Base-by-base conservation (phyloP, 208 protist genomes). In the Leishmania gerbilli region DNA sequence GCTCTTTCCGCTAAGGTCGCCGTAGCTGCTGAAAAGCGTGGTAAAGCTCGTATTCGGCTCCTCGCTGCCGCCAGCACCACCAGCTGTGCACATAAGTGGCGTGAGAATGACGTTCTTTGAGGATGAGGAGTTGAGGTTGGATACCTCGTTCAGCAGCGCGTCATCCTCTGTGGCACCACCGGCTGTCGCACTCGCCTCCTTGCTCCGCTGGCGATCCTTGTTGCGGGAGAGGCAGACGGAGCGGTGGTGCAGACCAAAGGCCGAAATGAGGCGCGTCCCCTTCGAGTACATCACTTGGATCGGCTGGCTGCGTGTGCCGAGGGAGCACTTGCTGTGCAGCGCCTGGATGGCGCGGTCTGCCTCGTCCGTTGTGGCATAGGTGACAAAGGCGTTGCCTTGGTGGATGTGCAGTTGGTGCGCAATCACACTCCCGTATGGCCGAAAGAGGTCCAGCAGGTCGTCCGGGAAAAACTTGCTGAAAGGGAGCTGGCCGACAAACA, bases 211-310 rank as follows among this genome's bases (percentile, higher is more conserved):
- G 17, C 81, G 81, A 13, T 84, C 76, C 60, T 79, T 80, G 76
- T 84, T 84, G 76, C 74, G 81, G 19, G 81, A 67, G 17, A 84
- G 76, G 40, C 81, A 80, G 64, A 76, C 9, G 13, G 81, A 84
- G 76, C 81, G 81, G 72, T 96, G 92, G 53, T 90, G 82, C 40
- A 80, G 81, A 15, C 92, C 92, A 77, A 93, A 96, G 24, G 85
- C 64, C 1, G 90, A 94, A 55, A 94, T 92, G 51, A 86, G 69
- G 21, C 91, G 88, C 3, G 84, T 92, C 53, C 84, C 84, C 47
- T 84, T 88, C 71, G 89, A 93, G 87, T 96, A 96, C 47, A 88
- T 90, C 60, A 96, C 91, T 80, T 96, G 92, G 31, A 95, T 89
- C 24, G 90, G 89, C 72, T 89, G 87, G 53, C 90, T 90, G 27